phyloP scores from a whole-genome alignment of 2,329 filamentous ascomycete species.

The Hypoxylon sp. region DNA sequence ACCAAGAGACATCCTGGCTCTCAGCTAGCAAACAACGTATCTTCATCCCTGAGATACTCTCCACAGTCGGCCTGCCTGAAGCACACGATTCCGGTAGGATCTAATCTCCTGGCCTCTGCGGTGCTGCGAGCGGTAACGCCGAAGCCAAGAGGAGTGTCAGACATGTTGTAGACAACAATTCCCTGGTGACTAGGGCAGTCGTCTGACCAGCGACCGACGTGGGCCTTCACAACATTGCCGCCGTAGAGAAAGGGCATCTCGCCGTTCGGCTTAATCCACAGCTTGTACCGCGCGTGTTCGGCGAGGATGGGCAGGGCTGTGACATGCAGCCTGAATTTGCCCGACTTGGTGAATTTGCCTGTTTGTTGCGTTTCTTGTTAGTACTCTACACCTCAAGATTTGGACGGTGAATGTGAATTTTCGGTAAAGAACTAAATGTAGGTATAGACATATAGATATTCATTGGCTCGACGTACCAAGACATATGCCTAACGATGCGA shows the following conservation, averaged over 20 bases:
- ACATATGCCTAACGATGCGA: slow-evolving; percentile 90
- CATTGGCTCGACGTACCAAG: slow-evolving; percentile 63
- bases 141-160: slow-evolving; percentile 93
- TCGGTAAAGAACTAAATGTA: background rate
- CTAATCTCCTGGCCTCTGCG: slow-evolving; percentile 83
- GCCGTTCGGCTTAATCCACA: slow-evolving; percentile 96
- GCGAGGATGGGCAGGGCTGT: slow-evolving; percentile 89
- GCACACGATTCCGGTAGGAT: slow-evolving; percentile 89
- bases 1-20: background rate
- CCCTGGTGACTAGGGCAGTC: slow-evolving; percentile 95
- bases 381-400: background rate
- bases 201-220: slow-evolving; percentile 60
- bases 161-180: slow-evolving; percentile 90
- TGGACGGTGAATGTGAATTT: too few species aligned
- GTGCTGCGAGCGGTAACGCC: slow-evolving; percentile 89
- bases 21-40: slow-evolving; percentile 71
- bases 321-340: slow-evolving; percentile 95
- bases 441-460: background rate
- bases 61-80: slow-evolving; percentile 95
- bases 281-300: slow-evolving; percentile 93
- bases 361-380: slow-evolving; percentile 20
- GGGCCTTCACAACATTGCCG: slow-evolving; percentile 78
- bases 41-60: slow-evolving; percentile 90
- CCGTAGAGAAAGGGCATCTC: slow-evolving; percentile 98
- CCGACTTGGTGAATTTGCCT: slow-evolving; percentile 97